Evolutionary conservation across 2,329 filamentous ascomycete species (phyloP).

Genomic region (Graphiopsis chlorocephala): DNA sequence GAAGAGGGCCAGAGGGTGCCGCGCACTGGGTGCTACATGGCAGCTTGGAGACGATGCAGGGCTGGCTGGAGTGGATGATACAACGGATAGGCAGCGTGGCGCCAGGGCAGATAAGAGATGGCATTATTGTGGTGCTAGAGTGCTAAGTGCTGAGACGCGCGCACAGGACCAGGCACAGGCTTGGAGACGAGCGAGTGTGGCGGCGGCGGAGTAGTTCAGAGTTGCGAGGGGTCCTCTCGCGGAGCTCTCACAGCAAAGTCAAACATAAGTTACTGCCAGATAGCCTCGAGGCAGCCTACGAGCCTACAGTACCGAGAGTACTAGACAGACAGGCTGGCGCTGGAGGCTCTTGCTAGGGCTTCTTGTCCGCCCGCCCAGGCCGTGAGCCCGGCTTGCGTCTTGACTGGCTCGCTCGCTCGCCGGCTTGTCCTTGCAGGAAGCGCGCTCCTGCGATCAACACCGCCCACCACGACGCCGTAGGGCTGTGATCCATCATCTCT

Average conservation of each 20-base stretch:
- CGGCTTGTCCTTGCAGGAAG: background rate
- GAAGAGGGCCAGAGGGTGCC: background rate
- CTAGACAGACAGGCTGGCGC: no score
- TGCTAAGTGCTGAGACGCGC: background rate
- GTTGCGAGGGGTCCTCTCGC: background rate
- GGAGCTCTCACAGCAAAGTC: background rate
- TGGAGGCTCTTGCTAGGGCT: background rate
- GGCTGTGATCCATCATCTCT: background rate
- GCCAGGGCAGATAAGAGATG: background rate
- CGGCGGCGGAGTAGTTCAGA: background rate
- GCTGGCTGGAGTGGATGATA: background rate
- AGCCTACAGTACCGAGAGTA: no score
- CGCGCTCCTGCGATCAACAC: background rate
- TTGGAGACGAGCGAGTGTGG: background rate
- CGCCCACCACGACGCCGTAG: background rate
- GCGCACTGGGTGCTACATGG: background rate
- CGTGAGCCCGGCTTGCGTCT: background rate
- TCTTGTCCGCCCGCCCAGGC: background rate
- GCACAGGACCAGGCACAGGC: background rate
- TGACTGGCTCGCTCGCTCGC: background rate
- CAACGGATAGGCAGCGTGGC: background rate
- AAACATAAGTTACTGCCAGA: no score
- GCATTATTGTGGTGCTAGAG: background rate
- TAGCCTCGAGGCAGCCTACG: no score
- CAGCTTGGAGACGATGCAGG: background rate